These are phyloP conservation scores for Phaeotremella skinneri DNA, from an alignment of 768 basidiomycete species.

Conservation along the genomic window DNA sequence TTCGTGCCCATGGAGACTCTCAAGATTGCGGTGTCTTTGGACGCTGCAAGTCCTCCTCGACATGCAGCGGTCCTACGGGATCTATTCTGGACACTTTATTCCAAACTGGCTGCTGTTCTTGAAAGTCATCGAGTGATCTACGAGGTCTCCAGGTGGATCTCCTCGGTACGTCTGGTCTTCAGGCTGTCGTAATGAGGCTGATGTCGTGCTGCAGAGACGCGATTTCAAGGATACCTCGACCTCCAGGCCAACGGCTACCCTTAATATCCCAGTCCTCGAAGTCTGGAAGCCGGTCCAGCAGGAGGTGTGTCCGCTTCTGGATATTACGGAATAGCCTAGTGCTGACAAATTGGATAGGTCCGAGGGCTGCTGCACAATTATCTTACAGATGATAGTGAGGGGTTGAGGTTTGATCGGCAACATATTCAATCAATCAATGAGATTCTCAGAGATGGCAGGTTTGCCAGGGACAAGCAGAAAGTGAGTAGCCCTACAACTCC, in stretches of 20 bases:
- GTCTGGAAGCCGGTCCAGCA: conserved; percentile 83
- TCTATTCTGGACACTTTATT: conserved; percentile 95
- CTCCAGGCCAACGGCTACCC: conserved; percentile 61
- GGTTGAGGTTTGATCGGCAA: conserved; percentile 72
- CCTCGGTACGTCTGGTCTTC: conserved; percentile 66
- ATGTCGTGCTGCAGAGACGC: conserved; percentile 61
- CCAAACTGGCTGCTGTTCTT: conserved; percentile 87
- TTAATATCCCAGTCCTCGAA: conserved; percentile 67
- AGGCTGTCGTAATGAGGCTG: not conserved
- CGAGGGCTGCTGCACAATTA: conserved; percentile 81
- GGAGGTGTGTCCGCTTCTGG: conserved; percentile 61
- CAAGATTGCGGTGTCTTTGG: conserved; percentile 58
- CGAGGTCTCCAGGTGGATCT: conserved; percentile 86
- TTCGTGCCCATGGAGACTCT: conserved; percentile 29
- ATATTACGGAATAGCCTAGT: not conserved
- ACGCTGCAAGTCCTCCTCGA: conserved; percentile 55
- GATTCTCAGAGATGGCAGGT: conserved; percentile 77
- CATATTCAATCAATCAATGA: conserved; percentile 93
- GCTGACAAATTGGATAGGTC: conserved; percentile 58
- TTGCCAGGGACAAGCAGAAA: conserved; percentile 74
- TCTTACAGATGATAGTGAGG: conserved; percentile 85
- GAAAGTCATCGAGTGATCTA: conserved; percentile 86
- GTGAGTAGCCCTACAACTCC: conserved; percentile 52
- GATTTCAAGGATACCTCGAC: conserved; percentile 87
- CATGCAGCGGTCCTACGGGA: conserved; percentile 83